phyloP scores from a whole-genome alignment of 2,329 filamentous ascomycete genomes.

The Fusarium scirpi region DNA sequence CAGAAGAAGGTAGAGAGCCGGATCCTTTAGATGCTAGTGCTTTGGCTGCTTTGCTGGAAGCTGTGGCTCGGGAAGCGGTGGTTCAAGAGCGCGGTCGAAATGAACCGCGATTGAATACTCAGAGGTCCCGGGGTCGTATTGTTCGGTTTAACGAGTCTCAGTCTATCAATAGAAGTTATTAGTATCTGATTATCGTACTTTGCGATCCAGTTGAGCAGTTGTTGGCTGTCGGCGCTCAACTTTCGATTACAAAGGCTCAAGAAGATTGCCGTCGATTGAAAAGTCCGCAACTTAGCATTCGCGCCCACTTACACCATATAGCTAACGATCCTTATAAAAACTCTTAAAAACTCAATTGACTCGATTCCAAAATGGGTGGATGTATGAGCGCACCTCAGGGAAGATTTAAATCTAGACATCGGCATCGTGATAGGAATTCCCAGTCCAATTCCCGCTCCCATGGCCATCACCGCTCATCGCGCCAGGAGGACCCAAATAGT shows the following conservation, averaged over 20 bases:
- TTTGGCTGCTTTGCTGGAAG: not conserved
- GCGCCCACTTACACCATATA: not conserved
- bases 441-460: not conserved
- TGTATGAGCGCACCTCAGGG: constrained; percentile 11
- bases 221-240: not conserved
- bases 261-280: not conserved
- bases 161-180: not conserved
- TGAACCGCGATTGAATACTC: not conserved
- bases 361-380: constrained; percentile 15
- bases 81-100: not conserved
- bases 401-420: not conserved
- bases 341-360: not conserved
- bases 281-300: not conserved
- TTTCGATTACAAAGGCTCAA: not conserved
- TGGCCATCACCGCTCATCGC: not conserved
- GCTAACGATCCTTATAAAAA: too few relatives aligned
- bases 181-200: not conserved
- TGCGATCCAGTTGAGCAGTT: not conserved
- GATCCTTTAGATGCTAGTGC: not conserved
- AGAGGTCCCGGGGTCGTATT: not conserved
- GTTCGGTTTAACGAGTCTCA: not conserved
- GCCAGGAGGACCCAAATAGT: not conserved
- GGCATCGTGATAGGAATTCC: not conserved
- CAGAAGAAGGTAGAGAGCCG: not conserved
- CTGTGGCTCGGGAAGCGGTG: not conserved